Base-by-base conservation (phyloP, 306 rosid genomes). In the Calophaca sinica region DNA sequence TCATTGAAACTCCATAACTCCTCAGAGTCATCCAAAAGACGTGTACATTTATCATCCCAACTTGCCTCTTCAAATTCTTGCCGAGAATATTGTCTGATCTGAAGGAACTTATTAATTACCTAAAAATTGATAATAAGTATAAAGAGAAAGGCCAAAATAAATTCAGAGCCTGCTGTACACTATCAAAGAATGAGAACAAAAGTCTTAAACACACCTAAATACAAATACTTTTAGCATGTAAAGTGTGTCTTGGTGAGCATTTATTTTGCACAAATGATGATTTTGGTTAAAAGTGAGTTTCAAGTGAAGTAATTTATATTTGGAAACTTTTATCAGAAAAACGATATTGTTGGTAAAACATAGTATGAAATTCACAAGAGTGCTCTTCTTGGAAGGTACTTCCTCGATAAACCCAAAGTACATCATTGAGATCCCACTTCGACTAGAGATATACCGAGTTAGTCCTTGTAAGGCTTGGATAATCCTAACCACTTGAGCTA, bases 1-100 rank as follows among this genome's bases (percentile, higher is more conserved):
- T 94, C 99, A 38, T 92, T 88, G 70, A 83, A 94, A 80, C 92
- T 88, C 97, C 97, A 94, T 76, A 71, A 29, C 70, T 90, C 93
- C 62, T 74, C 73, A 45, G 93, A 86, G 84, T 92, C 97, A 77
- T 79, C 87, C 89, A 91, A 82, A 84, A 94, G 99, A 76, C 87
- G 80, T 61, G 70, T 67, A 78, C 93, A 88, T 82, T 90, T 94
- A 49, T 82, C 85, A 62, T 90, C 91, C 99, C 93, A 94, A 76
- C 88, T 82, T 9, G 79, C 51, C 78, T 82, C 89, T 71, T 70
- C 88, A 70, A 60, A 81, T 61, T 62, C 87, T 75, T 84, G 66
- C 7, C 62, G 44, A 64, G 89, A 83, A 60, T 74, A 73, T 74
- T 86, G 93, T 80, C 86, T 92, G 84, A 94, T 88, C 86, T 88